Base-by-base conservation (phyloP, 2,329 filamentous ascomycete genomes). In the Colletotrichum shisoi region DNA sequence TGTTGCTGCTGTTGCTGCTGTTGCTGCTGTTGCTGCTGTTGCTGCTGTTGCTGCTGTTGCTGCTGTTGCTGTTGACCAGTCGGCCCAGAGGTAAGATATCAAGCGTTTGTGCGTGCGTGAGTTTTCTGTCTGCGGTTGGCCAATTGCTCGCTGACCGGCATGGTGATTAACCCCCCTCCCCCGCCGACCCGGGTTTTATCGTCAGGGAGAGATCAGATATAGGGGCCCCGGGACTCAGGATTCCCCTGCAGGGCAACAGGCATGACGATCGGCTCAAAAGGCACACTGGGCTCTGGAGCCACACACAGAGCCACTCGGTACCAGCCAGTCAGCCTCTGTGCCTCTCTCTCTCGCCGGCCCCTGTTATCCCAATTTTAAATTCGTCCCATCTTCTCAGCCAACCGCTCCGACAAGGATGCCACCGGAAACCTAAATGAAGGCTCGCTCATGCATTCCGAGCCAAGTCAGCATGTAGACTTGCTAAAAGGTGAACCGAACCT, bases 181-280 rank as follows among this genome's bases (percentile, higher is more conserved):
- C 12, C 19, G 39, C 37, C 3, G 54, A 9, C 48, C 39, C 53
- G 48, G 53, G 12, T 63, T 52, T 59, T 68, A 68, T 68, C 44
- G 40, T 34, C 65, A 59, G 45, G 66, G 62, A 31, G 27, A 67
- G 53, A 61, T 68, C 66, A 67, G 66, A 62, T 68, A 68, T 68
- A 68, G 66, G 61, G 61, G 48, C 37, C 66, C 31, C 66, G 62
- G 66, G 62, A 53, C 51, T 67, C 39, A 62, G 44, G 57, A 62
- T 62, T 65, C 62, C 62, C 57, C 66, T 68, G 66, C 66, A 68
- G 63, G 66, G 67, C 62, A 66, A 44, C 66, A 68, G 42, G 66
- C 66, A 68, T 67, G 51, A 68, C 51, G 66, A 68, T 68, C 66
- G 66, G 51, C 62, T 52, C 66, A 68, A 68, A 65, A 9, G 31